Percentiles rank a stretch among this genome's conserved stretches.
phyloP scores from a whole-genome alignment of 306 rosid genomes.

The Trichosanthes truncata region DNA sequence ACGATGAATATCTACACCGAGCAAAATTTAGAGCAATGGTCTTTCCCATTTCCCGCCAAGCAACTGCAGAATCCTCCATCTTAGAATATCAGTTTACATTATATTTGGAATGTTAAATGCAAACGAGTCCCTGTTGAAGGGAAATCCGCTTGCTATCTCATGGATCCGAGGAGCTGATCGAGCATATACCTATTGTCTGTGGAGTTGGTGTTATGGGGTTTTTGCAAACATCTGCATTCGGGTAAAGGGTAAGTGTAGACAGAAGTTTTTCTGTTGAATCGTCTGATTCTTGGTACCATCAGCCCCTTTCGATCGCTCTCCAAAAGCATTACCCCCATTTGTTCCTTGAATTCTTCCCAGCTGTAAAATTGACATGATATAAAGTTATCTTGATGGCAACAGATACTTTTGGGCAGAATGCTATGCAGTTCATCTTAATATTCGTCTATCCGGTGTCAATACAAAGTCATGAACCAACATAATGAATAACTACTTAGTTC shows the following conservation, averaged over 20 bases:
- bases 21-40: conserved; percentile 8
- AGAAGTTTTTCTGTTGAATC: conserved; percentile 81
- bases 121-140: not conserved
- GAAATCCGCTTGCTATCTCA: not conserved
- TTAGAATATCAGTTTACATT: not conserved
- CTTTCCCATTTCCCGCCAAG: not conserved
- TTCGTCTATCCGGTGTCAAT: not conserved
- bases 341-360: conserved; percentile 73
- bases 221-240: conserved; percentile 83
- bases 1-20: not conserved
- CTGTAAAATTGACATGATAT: conserved; percentile 33
- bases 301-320: conserved; percentile 93
- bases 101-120: not conserved
- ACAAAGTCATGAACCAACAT: not conserved
- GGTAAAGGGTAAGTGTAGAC: conserved; percentile 87
- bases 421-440: not conserved
- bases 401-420: not conserved
- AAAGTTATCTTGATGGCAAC: not conserved
- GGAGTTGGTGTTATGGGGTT: conserved; percentile 25
- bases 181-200: conserved; percentile 16
- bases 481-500: not conserved
- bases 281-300: conserved; percentile 81
- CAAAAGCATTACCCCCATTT: conserved; percentile 71
- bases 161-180: conserved; percentile 15
- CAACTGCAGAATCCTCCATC: not conserved